phyloP scores from a whole-genome alignment of 2,329 filamentous ascomycete species.

The Fusarium camptoceras region DNA sequence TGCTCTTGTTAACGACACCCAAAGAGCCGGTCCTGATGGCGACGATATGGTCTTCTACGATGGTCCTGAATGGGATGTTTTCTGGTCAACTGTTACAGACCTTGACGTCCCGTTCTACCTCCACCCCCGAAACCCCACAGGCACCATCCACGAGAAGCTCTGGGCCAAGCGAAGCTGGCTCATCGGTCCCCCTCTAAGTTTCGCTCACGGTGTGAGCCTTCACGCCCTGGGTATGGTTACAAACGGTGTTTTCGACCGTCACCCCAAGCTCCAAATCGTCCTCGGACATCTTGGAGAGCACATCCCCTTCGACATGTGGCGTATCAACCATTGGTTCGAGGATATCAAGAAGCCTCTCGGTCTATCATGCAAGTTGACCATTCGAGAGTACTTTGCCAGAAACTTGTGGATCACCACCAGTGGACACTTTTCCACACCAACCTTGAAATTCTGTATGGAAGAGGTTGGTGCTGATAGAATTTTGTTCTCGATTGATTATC shows the following conservation, averaged over 20 bases:
- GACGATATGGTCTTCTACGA: constrained; percentile 75
- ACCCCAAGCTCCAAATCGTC: constrained; percentile 59
- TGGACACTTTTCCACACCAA: constrained; percentile 66
- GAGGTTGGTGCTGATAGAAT: constrained; percentile 63
- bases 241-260: constrained; percentile 63
- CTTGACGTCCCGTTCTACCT: constrained; percentile 74
- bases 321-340: constrained; percentile 67
- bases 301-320: constrained; percentile 62
- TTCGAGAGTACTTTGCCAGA: constrained; percentile 64
- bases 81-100: constrained; percentile 69
- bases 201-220: constrained; percentile 69
- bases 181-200: constrained; percentile 68
- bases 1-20: constrained; percentile 71
- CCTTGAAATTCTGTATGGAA: constrained; percentile 61
- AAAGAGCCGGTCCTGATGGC: constrained; percentile 67
- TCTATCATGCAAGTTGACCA: constrained; percentile 60
- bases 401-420: constrained; percentile 70
- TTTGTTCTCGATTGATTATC: constrained; percentile 66
- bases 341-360: constrained; percentile 65
- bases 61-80: constrained; percentile 67
- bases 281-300: constrained; percentile 63
- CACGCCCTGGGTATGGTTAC: constrained; percentile 65
- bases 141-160: constrained; percentile 67
- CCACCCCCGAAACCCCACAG: constrained; percentile 69
- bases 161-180: constrained; percentile 70